A percentile compares a stretch with the other conserved stretches of the same genome.
phyloP scores from a whole-genome alignment of 495 filamentous ascomycete genomes.

The Xylaria venustula region DNA sequence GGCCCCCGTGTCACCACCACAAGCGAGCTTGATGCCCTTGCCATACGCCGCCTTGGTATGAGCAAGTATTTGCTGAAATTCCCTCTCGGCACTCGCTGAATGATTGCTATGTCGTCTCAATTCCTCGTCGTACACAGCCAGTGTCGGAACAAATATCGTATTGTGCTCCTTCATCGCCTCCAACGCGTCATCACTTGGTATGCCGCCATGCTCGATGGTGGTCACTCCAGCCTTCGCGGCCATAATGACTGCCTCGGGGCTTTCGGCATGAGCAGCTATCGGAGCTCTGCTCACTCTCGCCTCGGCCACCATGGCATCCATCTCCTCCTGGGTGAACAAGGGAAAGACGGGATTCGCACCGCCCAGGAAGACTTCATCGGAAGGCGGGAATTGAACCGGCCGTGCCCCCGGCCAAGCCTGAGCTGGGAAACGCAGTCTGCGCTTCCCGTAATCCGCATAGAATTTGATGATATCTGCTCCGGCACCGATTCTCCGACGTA shows the following conservation, averaged over 20 bases:
- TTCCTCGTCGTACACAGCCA: constrained; percentile 38
- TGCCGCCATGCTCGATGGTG: constrained; percentile 50
- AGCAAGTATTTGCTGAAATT: constrained; percentile 18
- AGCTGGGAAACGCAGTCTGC: constrained; percentile 44
- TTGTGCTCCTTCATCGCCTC: constrained; percentile 36
- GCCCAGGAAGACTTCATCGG: constrained; percentile 23
- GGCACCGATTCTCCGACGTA: constrained; percentile 46
- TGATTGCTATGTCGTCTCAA: constrained; percentile 5
- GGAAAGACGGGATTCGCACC: constrained; percentile 42
- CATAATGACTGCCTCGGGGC: constrained; percentile 42
- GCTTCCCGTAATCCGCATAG: constrained; percentile 52
- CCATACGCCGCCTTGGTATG: constrained; percentile 37
- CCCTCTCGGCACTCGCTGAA: not conserved
- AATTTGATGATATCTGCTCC: constrained; percentile 55
- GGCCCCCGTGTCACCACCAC: constrained; percentile 52
- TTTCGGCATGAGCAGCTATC: constrained; percentile 46
- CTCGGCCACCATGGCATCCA: constrained; percentile 50
- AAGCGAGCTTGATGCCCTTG: constrained; percentile 43
- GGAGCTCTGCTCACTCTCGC: constrained; percentile 39
- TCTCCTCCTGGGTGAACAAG: constrained; percentile 48
- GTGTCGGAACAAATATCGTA: constrained; percentile 50
- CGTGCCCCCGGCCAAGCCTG: constrained; percentile 19
- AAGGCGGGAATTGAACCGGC: constrained; percentile 20
- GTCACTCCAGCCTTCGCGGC: constrained; percentile 50
- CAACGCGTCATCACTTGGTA: constrained; percentile 35